Conservation (phyloP, 805 yeast genomes). For the Saccharomyces cerevisiae region DNA sequence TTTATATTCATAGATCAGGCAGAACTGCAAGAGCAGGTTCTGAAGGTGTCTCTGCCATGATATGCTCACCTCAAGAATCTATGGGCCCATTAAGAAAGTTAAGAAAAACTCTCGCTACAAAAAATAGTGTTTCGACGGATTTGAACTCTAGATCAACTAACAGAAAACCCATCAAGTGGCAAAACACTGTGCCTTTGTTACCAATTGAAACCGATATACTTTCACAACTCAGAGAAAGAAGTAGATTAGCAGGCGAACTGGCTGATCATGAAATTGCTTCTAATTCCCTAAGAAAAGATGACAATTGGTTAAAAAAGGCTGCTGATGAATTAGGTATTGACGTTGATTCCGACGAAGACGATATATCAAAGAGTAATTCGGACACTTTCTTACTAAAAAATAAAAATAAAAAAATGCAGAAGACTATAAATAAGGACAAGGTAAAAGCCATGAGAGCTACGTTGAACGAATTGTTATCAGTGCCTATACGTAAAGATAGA, state of each 20-base stretch:
- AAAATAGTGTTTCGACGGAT: constrained; percentile 8
- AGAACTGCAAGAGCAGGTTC: constrained; percentile 95
- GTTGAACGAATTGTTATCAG: constrained; percentile 42
- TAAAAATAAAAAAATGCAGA: constrained; percentile 46
- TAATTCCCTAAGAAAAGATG: constrained; percentile 57
- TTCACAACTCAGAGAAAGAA: constrained; percentile 61
- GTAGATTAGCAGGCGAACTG: constrained; percentile 57
- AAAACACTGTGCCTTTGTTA: constrained; percentile 54
- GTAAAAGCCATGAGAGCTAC: constrained; percentile 40
- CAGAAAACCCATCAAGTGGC: constrained; percentile 35
- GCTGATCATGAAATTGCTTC: constrained; percentile 63
- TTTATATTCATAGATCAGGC: constrained; percentile 92
- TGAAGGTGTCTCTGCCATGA: constrained; percentile 90
- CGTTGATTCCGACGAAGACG: constrained; percentile 56
- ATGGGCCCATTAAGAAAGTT: constrained; percentile 78
- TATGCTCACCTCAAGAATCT: constrained; percentile 91
- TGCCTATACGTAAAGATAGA: constrained; percentile 52
- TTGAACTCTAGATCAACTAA: constrained; percentile 1
- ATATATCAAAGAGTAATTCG: constrained; percentile 17
- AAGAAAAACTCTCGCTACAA: constrained; percentile 43
- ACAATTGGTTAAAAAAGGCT: constrained; percentile 77
- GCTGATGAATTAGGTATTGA: constrained; percentile 91
- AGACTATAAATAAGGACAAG: constrained; percentile 46
- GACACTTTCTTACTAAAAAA: constrained; percentile 47
- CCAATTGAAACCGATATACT: constrained; percentile 73